phyloP scores from a whole-genome alignment of 306 rosid species.

The Medicago arabica region DNA sequence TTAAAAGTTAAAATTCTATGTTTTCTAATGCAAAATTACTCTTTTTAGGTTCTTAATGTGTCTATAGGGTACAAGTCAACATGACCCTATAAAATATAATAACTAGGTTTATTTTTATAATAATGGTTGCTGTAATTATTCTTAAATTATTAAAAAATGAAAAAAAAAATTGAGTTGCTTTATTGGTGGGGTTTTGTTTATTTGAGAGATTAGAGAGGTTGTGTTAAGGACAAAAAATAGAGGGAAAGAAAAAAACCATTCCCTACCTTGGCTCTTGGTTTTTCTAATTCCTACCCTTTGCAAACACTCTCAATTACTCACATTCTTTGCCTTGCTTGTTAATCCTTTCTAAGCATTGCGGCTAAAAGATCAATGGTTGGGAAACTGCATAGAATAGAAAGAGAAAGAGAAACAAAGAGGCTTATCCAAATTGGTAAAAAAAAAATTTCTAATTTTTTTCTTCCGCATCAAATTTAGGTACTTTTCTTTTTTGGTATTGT shows the following conservation, averaged over 20 bases:
- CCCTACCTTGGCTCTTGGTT: constrained; percentile 1
- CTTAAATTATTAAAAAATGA: background rate
- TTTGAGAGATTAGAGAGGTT: background rate
- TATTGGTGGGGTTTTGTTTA: constrained; percentile 47
- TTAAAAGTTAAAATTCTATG: too few relatives aligned
- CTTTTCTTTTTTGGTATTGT: constrained; percentile 3
- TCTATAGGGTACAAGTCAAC: too few relatives aligned
- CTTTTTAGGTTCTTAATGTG: too few relatives aligned
- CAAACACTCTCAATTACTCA: constrained; percentile 41
- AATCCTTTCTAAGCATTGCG: constrained; percentile 49
- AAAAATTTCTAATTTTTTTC: constrained; percentile 5
- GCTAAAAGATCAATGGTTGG: constrained; percentile 8
- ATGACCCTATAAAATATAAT: too few relatives aligned
- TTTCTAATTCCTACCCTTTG: constrained; percentile 37
- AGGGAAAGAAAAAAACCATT: constrained; percentile 6
- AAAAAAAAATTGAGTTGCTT: constrained; percentile 33
- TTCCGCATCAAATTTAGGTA: constrained; percentile 31
- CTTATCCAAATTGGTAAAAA: constrained; percentile 47
- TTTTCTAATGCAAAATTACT: too few relatives aligned
- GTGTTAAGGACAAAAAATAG: background rate
- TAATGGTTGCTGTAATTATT: constrained; percentile 31
- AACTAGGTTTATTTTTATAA: background rate
- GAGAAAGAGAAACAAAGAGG: background rate
- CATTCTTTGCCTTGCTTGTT: constrained; percentile 71
- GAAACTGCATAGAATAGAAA: background rate